These are phyloP conservation scores for Antarctomyces pellizariae DNA, from an alignment of 495 filamentous ascomycete species.

Conservation along the genomic window DNA sequence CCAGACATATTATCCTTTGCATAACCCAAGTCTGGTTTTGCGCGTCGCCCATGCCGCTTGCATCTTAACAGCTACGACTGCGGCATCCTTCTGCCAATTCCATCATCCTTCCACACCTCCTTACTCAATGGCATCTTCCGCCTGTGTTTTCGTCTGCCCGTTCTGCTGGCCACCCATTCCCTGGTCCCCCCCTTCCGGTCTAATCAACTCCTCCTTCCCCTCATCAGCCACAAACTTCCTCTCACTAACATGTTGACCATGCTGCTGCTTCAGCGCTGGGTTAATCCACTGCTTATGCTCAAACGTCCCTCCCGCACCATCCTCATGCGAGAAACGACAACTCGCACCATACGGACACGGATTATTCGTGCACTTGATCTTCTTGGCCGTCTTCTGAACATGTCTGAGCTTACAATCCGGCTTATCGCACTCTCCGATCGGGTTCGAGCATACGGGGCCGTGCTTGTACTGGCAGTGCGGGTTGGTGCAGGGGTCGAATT, in stretches of 20 bases:
- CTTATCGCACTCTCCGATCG: slow-evolving; percentile 65
- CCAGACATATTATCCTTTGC: too few relatives aligned
- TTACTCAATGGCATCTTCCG: too few relatives aligned
- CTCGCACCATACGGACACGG: slow-evolving; percentile 69
- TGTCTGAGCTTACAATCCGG: slow-evolving; percentile 83
- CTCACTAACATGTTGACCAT: slow-evolving; percentile 70
- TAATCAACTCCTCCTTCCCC: slow-evolving; percentile 51
- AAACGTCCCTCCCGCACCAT: slow-evolving; percentile 65
- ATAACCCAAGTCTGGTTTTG: too few relatives aligned
- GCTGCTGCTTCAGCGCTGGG: slow-evolving; percentile 23
- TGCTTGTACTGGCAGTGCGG: slow-evolving; percentile 71
- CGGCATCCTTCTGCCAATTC: too few relatives aligned
- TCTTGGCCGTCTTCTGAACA: too few relatives aligned
- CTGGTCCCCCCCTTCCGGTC: slow-evolving; percentile 28
- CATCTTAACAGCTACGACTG: too few relatives aligned
- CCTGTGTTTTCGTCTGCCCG: too few relatives aligned
- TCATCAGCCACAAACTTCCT: slow-evolving; percentile 67
- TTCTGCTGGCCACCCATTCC: too few relatives aligned
- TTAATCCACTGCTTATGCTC: slow-evolving; percentile 82
- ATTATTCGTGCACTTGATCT: slow-evolving; percentile 69
- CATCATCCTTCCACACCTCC: too few relatives aligned
- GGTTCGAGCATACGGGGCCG: too few relatives aligned
- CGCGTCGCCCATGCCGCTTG: too few relatives aligned
- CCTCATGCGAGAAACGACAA: slow-evolving; percentile 78
- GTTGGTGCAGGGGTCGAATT: slow-evolving; percentile 85